A percentile compares a stretch with the other conserved stretches of the same genome.
phyloP scores from a whole-genome alignment of 2,329 filamentous ascomycete species.

The Diaporthe batatas region DNA sequence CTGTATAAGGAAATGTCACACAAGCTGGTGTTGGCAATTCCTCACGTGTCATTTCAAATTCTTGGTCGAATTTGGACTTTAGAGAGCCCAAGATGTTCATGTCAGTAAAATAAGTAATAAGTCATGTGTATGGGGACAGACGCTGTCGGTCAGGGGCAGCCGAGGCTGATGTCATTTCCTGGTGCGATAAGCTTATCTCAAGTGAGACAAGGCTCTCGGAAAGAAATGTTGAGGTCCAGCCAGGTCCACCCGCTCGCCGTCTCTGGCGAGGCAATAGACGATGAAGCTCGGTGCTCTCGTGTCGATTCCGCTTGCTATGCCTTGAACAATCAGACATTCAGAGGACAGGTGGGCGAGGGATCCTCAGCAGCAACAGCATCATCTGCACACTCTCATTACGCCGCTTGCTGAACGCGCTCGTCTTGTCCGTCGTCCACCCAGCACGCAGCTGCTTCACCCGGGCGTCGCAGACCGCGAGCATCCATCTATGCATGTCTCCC shows the following conservation, averaged over 20 bases:
- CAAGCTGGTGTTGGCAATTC: background rate
- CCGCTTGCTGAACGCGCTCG: background rate
- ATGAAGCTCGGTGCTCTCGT: background rate
- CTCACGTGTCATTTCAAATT: background rate
- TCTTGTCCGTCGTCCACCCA: background rate
- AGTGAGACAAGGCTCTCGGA: constrained; percentile 15
- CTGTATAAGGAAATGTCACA: too few relatives aligned
- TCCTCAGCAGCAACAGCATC: constrained; percentile 13
- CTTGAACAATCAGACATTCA: background rate
- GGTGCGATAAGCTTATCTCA: constrained; percentile 12
- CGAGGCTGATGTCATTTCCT: constrained; percentile 32
- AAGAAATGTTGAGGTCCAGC: constrained; percentile 27
- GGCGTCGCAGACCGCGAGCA: background rate
- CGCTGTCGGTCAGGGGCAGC: background rate
- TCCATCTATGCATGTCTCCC: constrained; percentile 57
- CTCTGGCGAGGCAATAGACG: background rate
- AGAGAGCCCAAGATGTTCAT: too few relatives aligned
- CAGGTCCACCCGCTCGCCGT: constrained; percentile 6
- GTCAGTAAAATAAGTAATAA: too few relatives aligned
- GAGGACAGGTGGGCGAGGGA: constrained; percentile 21
- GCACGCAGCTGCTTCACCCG: background rate
- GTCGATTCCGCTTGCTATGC: constrained; percentile 1
- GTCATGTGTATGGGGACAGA: too few relatives aligned
- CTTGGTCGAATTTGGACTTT: too few relatives aligned
- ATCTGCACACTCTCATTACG: background rate